A percentile compares a stretch with the other conserved stretches of the same genome.
These are phyloP conservation scores for Aspergillus ochraceus DNA, from an alignment of 2,329 filamentous ascomycete species.

Conservation along the genomic window DNA sequence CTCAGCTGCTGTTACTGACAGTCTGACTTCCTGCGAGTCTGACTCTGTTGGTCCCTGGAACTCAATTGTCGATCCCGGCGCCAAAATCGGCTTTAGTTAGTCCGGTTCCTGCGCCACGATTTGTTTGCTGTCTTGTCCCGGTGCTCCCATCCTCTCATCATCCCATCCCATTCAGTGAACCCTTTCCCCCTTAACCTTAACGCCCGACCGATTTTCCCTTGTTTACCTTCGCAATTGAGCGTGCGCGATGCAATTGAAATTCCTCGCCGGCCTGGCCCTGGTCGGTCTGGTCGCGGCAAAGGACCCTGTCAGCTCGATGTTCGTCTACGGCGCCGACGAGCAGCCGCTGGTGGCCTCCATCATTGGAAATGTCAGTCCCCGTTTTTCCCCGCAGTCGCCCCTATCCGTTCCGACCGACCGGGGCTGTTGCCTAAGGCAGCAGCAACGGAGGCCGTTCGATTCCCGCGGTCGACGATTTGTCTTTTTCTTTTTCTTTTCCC, in stretches of 20 bases:
- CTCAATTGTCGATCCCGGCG: not conserved
- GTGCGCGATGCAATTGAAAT: constrained; percentile 13
- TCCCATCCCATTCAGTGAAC: not conserved
- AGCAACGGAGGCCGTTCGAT: too few relatives aligned
- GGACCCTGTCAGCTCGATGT: constrained; percentile 25
- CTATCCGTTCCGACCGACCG: not conserved
- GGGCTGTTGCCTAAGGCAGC: not conserved
- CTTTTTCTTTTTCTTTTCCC: too few relatives aligned
- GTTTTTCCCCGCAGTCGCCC: not conserved
- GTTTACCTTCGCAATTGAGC: not conserved
- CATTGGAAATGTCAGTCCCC: constrained; percentile 21
- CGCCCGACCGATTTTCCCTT: not conserved
- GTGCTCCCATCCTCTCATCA: not conserved
- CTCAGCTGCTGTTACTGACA: too few relatives aligned
- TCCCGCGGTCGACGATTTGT: too few relatives aligned
- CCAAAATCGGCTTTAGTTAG: not conserved
- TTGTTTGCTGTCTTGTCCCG: not conserved
- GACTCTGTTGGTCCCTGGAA: too few relatives aligned
- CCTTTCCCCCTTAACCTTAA: not conserved
- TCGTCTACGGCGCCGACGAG: constrained; percentile 22
- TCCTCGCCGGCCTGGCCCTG: constrained; percentile 18
- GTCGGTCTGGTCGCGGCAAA: constrained; percentile 18
- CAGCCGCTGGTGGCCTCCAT: constrained; percentile 28
- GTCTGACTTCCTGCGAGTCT: too few relatives aligned
- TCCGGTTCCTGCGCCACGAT: not conserved